Percentiles rank a stretch among this genome's conserved stretches.
phyloP scores from a whole-genome alignment of 2,329 filamentous ascomycete species.

The Fusarium sp. region DNA sequence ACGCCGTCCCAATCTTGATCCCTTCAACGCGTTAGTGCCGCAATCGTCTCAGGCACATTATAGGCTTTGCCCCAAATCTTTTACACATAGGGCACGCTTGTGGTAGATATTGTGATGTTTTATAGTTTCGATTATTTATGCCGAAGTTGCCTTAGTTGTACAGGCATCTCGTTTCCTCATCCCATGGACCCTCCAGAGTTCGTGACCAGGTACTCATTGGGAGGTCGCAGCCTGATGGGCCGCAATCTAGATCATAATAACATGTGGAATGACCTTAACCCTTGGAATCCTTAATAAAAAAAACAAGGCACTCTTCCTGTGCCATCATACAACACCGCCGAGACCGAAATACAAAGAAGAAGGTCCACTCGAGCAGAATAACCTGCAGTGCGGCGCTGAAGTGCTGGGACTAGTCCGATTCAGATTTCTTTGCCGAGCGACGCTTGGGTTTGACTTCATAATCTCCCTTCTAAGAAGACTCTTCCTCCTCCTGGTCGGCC shows the following conservation, averaged over 20 bases:
- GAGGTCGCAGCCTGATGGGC: slow-evolving; percentile 42
- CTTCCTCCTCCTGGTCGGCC: slow-evolving; percentile 70
- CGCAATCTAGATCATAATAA: slow-evolving; percentile 48
- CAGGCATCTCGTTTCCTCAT: slow-evolving; percentile 45
- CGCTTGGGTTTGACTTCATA: slow-evolving; percentile 17
- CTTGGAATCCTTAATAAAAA: slow-evolving; percentile 51
- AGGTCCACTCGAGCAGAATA: slow-evolving; percentile 29
- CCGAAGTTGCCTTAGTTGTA: slow-evolving; percentile 43
- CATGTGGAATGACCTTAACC: slow-evolving; percentile 49
- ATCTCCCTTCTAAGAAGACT: slow-evolving; percentile 54
- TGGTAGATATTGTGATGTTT: slow-evolving; percentile 4
- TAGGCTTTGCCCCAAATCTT: not conserved
- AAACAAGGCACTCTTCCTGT: slow-evolving; percentile 53
- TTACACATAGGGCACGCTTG: not conserved
- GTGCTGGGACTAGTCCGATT: slow-evolving; percentile 20
- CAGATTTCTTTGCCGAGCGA: slow-evolving; percentile 19
- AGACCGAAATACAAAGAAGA: slow-evolving; percentile 52
- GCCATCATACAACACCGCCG: slow-evolving; percentile 57
- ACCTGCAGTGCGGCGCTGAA: slow-evolving; percentile 18
- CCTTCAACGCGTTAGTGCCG: not conserved
- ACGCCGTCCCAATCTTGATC: not conserved
- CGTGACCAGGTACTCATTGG: slow-evolving; percentile 41
- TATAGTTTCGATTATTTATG: slow-evolving; percentile 35
- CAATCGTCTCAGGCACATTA: not conserved
- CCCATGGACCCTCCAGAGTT: slow-evolving; percentile 37